Conservation (phyloP, 2,329 filamentous ascomycete genomes). For the Parafenestella ontariensis region DNA sequence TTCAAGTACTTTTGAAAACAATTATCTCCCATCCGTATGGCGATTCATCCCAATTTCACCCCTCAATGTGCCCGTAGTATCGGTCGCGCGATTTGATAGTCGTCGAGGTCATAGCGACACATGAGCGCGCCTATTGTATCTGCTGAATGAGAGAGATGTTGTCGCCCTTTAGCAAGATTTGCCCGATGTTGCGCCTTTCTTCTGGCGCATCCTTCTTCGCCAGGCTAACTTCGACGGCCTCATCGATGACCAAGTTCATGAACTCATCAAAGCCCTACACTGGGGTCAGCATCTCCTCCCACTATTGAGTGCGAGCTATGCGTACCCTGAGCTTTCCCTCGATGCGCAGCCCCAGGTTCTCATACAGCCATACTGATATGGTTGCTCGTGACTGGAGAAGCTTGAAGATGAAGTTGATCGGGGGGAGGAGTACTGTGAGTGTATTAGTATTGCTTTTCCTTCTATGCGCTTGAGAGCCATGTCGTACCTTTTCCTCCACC, state of each 20-base stretch:
- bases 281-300: constrained; percentile 19
- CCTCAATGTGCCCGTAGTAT: constrained; percentile 10
- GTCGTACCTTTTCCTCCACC: constrained; percentile 56
- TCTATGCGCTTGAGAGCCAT: constrained; percentile 11
- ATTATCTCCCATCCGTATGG: constrained; percentile 2
- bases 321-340: constrained; percentile 93
- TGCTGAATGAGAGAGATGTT: constrained; percentile 80
- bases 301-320: not conserved
- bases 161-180: constrained; percentile 87
- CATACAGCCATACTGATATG: constrained; percentile 95
- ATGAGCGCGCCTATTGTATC: constrained; percentile 27
- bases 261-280: constrained; percentile 95
- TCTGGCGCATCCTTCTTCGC: constrained; percentile 81
- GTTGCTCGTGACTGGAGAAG: constrained; percentile 83
- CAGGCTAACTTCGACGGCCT: constrained; percentile 90
- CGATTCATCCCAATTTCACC: constrained; percentile 1
- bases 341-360: constrained; percentile 92
- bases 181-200: constrained; percentile 77
- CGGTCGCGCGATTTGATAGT: constrained; percentile 7
- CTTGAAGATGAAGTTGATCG: constrained; percentile 93
- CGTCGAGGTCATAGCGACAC: not conserved
- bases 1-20: not conserved
- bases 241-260: constrained; percentile 97
- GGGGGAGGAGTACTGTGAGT: constrained; percentile 68
- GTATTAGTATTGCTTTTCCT: too few relatives aligned